Base-by-base conservation (phyloP, 148 eudicot species). In the Arctostaphylos glauca region DNA sequence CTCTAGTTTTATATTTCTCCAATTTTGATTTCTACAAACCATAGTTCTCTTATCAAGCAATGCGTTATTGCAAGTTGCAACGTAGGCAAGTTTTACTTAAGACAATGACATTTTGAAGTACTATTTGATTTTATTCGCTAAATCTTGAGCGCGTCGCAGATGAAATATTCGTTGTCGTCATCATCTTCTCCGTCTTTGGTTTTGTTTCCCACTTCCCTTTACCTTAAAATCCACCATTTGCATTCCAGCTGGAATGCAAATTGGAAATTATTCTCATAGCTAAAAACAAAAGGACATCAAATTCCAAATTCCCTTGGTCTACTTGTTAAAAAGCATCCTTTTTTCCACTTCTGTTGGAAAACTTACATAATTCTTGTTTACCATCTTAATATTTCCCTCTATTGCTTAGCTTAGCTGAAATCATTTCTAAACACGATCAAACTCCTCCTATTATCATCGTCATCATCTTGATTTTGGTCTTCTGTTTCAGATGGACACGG, bases 401-500 rank as follows among this genome's bases (percentile, higher is more conserved):
- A 21, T 84, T 56, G 50, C 54, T 52, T 58, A 80, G 50, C 54
- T 52, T 58, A 80, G 55, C 12, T 55, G 62, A 55, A 54, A n/a
- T 84, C 77, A 68, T 80, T 80, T 66, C 41, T 55, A 19, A 79
- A 74, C 41, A 76, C 19, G 73, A 68, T 53, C 49, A 77, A 58
- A 41, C 76, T 64, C 68, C 31, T 62, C 38, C 8, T 19, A 66
- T 52, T 52, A 70, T 53, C 72, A 21, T 53, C 53, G 46, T 64
- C 44, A 58, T 43, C 55, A 54, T 76, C 7, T 25, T 64, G 5
- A 10, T 64, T 31, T 2, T 25, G 31, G 13, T 62, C 46, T 73
- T 72, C 76, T 64, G 49, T 6, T 77, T 79, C 92, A 90, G 94
- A 95, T 95, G 97, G 97, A 89, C 82, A 85, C 91, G 8, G 88